Conservation (phyloP, 192 early-diverging fungal species). For the Chytriomyces confervae region DNA sequence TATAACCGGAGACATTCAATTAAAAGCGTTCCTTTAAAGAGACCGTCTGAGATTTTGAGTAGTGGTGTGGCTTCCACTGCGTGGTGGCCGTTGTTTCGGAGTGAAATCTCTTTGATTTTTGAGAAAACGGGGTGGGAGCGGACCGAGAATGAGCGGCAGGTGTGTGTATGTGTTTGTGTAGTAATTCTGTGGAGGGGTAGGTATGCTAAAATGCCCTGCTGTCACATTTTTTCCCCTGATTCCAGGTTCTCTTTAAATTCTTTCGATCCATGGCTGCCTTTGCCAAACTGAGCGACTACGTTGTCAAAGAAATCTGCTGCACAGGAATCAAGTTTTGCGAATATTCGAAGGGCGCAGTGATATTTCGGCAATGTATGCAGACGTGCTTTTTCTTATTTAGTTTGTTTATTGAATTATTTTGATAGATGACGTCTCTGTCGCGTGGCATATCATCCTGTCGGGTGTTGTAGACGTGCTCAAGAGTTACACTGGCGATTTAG, state of each 20-base stretch:
- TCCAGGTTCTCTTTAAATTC: constrained; percentile 17
- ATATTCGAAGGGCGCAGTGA: not conserved
- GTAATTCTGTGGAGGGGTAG: no score
- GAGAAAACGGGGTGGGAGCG: constrained; percentile 19
- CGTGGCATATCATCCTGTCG: constrained; percentile 25
- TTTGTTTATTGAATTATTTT: not conserved
- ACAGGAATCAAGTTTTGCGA: not conserved
- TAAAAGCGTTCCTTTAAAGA: not conserved
- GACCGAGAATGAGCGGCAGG: constrained; percentile 5
- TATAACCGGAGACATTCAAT: not conserved
- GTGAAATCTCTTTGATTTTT: constrained; percentile 23
- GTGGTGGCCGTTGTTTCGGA: constrained; percentile 18
- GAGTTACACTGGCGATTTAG: constrained; percentile 1
- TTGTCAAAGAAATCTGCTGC: constrained; percentile 19
- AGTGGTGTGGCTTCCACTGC: not conserved
- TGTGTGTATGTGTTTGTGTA: not conserved
- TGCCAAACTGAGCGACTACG: constrained; percentile 26
- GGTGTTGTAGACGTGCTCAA: constrained; percentile 19
- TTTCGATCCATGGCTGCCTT: constrained; percentile 24
- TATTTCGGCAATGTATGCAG: constrained; percentile 21
- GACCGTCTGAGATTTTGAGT: constrained; percentile 6
- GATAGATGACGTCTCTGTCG: constrained; percentile 15
- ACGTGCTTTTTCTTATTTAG: not conserved
- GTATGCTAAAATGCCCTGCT: not conserved
- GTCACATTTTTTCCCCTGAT: not conserved